Base-by-base conservation (phyloP, 306 rosid species). In the Biancaea sappan region DNA sequence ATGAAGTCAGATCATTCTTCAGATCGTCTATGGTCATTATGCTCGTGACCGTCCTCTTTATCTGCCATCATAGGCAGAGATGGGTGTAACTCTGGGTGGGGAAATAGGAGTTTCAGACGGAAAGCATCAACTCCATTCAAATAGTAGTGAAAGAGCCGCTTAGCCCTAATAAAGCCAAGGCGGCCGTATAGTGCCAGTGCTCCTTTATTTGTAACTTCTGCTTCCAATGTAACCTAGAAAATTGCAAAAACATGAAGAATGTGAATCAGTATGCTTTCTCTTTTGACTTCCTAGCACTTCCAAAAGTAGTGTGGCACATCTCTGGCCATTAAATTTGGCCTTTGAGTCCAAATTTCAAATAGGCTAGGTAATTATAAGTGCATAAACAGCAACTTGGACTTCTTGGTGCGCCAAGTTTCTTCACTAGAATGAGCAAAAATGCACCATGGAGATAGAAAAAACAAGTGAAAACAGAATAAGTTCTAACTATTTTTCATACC, bases 71-170 rank as follows among this genome's bases (percentile, higher is more conserved):
- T 13, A 51, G 82, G 71, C 16, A 73, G 65, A 67, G 77, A 69
- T 34, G 83, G 81, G 74, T 72, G 86, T 54, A 79, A 86, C 58
- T 84, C 80, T 1, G 78, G 75, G 57, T 75, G 88, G 1, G 97
- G 96, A 68, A 94, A 92, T 38, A 92, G 50, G 48, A 94, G 86
- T 80, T 94, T 94, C 73, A 94, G 84, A 51, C 97, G 97, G 78
- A 94, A 94, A 79, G 97, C 99, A 84, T 94, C 99, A 34, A 90
- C 97, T 59, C 99, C 99, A 74, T 94, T 94, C 89, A 94, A 83
- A 86, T 94, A 94, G 86, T 94, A 94, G 66, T 85, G 97, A 78
- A 90, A 94, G 37, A 94, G 97, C 28, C 99, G 73, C 62, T 94
- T 92, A n/a, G 97, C 92, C 79, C 97, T 83, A 6, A 92, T 81